These are phyloP conservation scores for Beauveria sp. DNA, from an alignment of 2,329 filamentous ascomycete species.

Conservation along the genomic window DNA sequence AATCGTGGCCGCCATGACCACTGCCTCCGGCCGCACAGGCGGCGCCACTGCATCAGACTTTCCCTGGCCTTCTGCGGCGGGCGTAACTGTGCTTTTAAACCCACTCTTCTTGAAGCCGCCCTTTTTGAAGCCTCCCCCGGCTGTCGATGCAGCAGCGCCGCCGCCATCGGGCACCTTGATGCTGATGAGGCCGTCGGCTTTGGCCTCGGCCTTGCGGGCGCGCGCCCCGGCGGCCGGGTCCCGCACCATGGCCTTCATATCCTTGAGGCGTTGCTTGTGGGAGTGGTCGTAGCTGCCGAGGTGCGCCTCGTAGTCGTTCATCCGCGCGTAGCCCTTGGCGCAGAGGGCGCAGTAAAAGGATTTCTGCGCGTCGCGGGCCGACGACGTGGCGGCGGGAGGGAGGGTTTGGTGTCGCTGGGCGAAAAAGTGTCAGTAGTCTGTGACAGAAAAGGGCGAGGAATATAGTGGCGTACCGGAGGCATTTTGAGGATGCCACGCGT, in stretches of 20 bases:
- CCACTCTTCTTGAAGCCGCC: conserved; percentile 74
- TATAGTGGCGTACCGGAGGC: neutral
- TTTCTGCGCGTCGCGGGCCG: conserved; percentile 67
- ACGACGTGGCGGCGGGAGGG: conserved; percentile 49
- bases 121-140: conserved; percentile 52
- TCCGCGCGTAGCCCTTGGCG: conserved; percentile 87
- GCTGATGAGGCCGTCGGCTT: conserved; percentile 60
- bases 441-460: neutral
- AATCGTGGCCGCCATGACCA: conserved; percentile 17
- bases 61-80: conserved; percentile 30
- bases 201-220: conserved; percentile 62
- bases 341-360: conserved; percentile 84
- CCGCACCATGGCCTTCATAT: conserved; percentile 78
- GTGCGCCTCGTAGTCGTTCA: conserved; percentile 94
- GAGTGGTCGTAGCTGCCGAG: conserved; percentile 92
- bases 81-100: conserved; percentile 69
- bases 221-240: conserved; percentile 59
- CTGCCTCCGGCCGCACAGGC: conserved; percentile 25
- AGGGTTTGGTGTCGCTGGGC: conserved; percentile 55
- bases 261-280: conserved; percentile 82
- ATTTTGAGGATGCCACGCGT: neutral
- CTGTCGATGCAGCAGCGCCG: conserved; percentile 17
- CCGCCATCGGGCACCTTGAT: conserved; percentile 49
- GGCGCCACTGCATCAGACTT: conserved; percentile 27
- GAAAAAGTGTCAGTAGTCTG: conserved; percentile 12